phyloP scores from a whole-genome alignment of 2,329 filamentous ascomycete species.

The Zymoseptoria ardabiliae region DNA sequence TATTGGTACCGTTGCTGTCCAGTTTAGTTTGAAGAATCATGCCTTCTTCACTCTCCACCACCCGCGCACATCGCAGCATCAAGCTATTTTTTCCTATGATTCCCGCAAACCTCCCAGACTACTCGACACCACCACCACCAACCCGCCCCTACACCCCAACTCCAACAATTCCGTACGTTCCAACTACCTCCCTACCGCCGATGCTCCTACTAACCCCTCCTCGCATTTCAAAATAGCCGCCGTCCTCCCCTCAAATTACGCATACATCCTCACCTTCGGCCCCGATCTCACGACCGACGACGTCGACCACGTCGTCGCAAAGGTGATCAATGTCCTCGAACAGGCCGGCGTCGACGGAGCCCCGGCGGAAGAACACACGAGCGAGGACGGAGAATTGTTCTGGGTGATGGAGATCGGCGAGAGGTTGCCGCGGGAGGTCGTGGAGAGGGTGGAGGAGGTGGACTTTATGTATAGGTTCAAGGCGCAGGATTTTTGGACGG shows the following conservation, averaged over 20 bases:
- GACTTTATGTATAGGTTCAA: background rate
- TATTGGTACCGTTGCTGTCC: no score
- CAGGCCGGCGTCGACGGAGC: no score
- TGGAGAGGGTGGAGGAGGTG: background rate
- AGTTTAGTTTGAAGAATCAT: no score
- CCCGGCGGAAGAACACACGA: no score
- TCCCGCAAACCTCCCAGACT: no score
- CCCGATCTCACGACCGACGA: background rate
- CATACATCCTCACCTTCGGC: background rate
- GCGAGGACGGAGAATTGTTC: no score
- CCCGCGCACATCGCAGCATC: no score
- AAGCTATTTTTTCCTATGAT: no score
- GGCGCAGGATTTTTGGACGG: background rate
- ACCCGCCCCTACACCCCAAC: no score
- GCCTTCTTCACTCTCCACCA: no score
- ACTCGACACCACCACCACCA: no score
- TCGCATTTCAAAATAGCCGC: background rate
- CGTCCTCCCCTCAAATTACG: background rate
- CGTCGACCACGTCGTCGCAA: background rate
- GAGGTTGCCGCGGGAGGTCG: background rate
- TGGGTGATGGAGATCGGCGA: background rate
- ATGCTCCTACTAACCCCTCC: background rate
- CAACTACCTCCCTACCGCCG: no score
- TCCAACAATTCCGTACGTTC: background rate
- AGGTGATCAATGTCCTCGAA: background rate